phyloP scores from a whole-genome alignment of 495 filamentous ascomycete species.

The Penicillium roqueforti region DNA sequence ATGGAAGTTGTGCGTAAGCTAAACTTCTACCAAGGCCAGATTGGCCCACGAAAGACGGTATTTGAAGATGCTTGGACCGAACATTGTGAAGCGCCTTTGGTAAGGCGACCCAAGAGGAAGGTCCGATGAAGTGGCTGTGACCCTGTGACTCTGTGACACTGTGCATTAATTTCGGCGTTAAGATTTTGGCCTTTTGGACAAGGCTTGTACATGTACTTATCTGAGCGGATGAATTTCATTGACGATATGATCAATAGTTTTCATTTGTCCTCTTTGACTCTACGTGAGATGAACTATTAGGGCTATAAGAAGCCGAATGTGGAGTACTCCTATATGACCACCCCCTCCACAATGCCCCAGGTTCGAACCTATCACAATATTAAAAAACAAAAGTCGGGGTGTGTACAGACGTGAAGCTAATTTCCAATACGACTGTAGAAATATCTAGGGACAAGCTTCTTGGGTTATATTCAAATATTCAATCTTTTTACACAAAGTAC shows the following conservation, averaged over 20 bases:
- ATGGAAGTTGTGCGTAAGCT: constrained; percentile 80
- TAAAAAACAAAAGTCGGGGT: neutral
- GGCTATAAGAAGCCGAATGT: neutral
- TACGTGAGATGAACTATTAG: neutral
- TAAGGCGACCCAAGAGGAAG: constrained; percentile 22
- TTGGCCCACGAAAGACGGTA: constrained; percentile 58
- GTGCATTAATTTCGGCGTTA: constrained; percentile 28
- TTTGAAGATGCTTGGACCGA: constrained; percentile 76
- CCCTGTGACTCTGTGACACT: constrained; percentile 9
- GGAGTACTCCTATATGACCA: neutral
- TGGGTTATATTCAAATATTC: constrained; percentile 8
- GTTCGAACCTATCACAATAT: neutral
- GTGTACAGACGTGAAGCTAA: constrained; percentile 8
- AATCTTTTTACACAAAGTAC: constrained; percentile 1
- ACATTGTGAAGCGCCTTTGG: constrained; percentile 25
- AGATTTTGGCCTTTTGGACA: constrained; percentile 13
- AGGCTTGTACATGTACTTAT: constrained; percentile 26
- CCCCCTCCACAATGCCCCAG: too few relatives aligned
- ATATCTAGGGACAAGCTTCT: constrained; percentile 6
- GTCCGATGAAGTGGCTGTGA: constrained; percentile 13
- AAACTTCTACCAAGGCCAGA: constrained; percentile 59
- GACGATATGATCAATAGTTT: constrained; percentile 4
- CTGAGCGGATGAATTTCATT: constrained; percentile 4
- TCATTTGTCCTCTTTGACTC: neutral
- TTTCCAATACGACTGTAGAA: constrained; percentile 8